Base-by-base conservation (phyloP, 2,329 filamentous ascomycete genomes). In the Berkeleyomyces basicola region DNA sequence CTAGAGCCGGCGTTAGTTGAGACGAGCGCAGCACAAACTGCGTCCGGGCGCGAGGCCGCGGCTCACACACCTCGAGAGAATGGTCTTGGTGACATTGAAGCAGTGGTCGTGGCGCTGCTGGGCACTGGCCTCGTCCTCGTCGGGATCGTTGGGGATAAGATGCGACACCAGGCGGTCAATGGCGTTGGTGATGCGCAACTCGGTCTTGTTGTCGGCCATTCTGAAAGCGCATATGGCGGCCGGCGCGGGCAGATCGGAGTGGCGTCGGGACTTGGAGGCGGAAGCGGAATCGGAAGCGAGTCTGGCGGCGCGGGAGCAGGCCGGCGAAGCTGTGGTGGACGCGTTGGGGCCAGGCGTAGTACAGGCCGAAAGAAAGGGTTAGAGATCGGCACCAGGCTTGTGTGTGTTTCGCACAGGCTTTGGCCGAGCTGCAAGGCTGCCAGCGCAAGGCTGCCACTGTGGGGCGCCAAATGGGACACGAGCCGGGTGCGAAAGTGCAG, bases 101-200 rank as follows among this genome's bases (percentile, higher is more conserved):
- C 75, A 78, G 66, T 82, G 79, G 66, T 88, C 82, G 70, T 88
- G 83, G 66, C 86, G 82, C 68, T 85, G 78, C 70, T 90, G 83
- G 23, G 82, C 82, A 7, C 76, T 74, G n/a, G 82, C 82, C 66
- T 88, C 83, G 69, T 84, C 82, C 68, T 89, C 84, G 66, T 81
- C 76, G 47, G 82, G 78, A 66, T 84, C 79, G 59, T 79, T 76
- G 62, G 87, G 87, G 63, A 93, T 78, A 64, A 92, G 77, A 70
- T 87, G 85, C 68, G 84, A 78, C 71, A 95, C 84, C 70, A 95
- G 79, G 73, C 86, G 85, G 71, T 88, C 83, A 71, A 95, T 84
- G 71, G 88, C 89, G 72, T 84, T 84, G 71, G 86, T 83, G 74
- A 95, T 82, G 76, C 88, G 87, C 73, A 83, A 77, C 67, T 74